These are phyloP conservation scores for Adansonia madagascariensis DNA, from an alignment of 441 rosid genomes.

Conservation along the genomic window DNA sequence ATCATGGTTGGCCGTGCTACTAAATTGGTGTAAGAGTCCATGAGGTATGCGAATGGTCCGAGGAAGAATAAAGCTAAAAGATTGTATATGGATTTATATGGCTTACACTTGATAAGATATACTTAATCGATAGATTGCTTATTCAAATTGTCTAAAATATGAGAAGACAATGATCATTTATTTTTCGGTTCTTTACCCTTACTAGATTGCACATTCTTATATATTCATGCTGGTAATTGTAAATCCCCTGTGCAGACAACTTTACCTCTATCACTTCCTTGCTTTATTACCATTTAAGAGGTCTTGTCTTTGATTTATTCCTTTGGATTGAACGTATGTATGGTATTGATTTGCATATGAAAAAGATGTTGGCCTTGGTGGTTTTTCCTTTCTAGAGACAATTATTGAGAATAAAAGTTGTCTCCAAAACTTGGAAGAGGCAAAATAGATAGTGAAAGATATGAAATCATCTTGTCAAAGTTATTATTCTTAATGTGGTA, in stretches of 20 bases:
- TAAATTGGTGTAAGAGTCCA: neutral
- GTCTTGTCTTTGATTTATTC: neutral
- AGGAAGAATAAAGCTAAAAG: neutral
- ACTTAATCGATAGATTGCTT: neutral
- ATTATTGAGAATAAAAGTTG: neutral
- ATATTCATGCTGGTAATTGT: neutral
- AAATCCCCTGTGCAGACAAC: constrained; percentile 12
- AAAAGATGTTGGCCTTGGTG: constrained; percentile 1
- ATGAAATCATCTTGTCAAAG: neutral
- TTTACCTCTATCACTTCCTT: neutral
- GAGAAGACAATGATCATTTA: too few relatives aligned
- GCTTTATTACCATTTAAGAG: neutral
- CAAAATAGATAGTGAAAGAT: neutral
- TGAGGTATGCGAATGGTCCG: neutral
- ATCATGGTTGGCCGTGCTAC: neutral
- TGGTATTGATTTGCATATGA: neutral
- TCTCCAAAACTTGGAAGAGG: neutral
- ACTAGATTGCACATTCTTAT: neutral
- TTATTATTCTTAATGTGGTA: neutral
- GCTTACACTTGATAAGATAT: neutral
- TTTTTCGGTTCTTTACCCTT: neutral
- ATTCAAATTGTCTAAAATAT: neutral
- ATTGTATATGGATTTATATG: neutral
- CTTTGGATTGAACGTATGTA: neutral
- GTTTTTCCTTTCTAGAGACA: too few relatives aligned